phyloP scores from a whole-genome alignment of 192 early-diverging fungal genomes.

The Chytriomyces confervae region DNA sequence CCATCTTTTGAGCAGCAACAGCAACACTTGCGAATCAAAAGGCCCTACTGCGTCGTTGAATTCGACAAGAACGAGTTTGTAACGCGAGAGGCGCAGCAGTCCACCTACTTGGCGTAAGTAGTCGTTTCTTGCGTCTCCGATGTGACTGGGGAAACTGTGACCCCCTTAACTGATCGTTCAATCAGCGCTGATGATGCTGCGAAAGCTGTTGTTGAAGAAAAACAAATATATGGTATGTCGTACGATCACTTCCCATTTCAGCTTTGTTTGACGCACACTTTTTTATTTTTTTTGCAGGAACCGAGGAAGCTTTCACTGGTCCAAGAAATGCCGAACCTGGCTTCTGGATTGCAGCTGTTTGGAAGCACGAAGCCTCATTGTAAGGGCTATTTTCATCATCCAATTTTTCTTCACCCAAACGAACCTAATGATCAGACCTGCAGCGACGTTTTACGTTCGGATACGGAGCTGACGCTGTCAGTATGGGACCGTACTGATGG shows the following conservation, averaged over 20 bases:
- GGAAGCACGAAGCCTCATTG: conserved; percentile 60
- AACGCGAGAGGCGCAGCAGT: conserved; percentile 47
- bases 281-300: background rate
- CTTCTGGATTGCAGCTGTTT: conserved; percentile 41
- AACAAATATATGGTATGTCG: background rate
- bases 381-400: conserved; percentile 25
- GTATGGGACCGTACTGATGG: conserved; percentile 53
- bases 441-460: conserved; percentile 53
- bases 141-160: background rate
- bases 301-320: background rate
- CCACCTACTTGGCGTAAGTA: background rate
- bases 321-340: background rate
- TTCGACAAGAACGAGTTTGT: conserved; percentile 64
- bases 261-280: too few relatives aligned
- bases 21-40: background rate
- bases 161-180: background rate
- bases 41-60: conserved; percentile 60
- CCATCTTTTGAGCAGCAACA: conserved; percentile 51
- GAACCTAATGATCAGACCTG: conserved; percentile 8
- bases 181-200: background rate
- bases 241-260: background rate
- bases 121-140: background rate
- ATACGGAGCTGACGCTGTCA: conserved; percentile 52
- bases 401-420: background rate
- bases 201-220: background rate